These are phyloP conservation scores for Malus hybrid DNA, from an alignment of 331 rosid species.

Conservation along the genomic window DNA sequence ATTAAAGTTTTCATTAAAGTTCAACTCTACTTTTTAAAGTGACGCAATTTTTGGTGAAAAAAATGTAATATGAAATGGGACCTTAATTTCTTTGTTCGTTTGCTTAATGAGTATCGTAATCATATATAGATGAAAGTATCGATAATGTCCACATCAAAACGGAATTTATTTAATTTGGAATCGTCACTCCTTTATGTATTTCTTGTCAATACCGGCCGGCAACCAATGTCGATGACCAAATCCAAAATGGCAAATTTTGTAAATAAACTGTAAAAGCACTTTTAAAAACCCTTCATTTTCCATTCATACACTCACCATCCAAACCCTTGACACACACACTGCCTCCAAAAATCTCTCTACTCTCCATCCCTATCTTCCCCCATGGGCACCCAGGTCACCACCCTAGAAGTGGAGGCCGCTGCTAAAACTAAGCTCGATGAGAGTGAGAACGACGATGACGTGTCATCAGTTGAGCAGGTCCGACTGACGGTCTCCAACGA, in stretches of 20 bases:
- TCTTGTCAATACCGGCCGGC: background rate
- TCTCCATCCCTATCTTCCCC: background rate
- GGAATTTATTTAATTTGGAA: too few relatives aligned
- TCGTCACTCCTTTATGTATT: background rate
- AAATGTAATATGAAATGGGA: too few relatives aligned
- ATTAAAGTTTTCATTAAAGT: too few relatives aligned
- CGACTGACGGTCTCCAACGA: constrained; percentile 25
- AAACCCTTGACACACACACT: background rate
- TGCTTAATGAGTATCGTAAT: too few relatives aligned
- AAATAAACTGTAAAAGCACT: background rate
- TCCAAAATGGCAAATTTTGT: background rate
- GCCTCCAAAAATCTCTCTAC: background rate
- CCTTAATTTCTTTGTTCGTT: too few relatives aligned
- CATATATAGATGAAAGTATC: too few relatives aligned
- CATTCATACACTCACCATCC: background rate
- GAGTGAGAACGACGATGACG: constrained; percentile 3
- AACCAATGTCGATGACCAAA: background rate
- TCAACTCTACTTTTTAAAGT: too few relatives aligned
- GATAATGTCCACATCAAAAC: too few relatives aligned
- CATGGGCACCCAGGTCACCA: background rate
- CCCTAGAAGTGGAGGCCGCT: background rate
- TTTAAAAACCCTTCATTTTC: background rate
- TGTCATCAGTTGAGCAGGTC: constrained; percentile 30
- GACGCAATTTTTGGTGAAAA: too few relatives aligned
- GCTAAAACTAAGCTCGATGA: background rate